Base-by-base conservation (phyloP, 176 grass and related monocot species). In the Guadua angustifolia region DNA sequence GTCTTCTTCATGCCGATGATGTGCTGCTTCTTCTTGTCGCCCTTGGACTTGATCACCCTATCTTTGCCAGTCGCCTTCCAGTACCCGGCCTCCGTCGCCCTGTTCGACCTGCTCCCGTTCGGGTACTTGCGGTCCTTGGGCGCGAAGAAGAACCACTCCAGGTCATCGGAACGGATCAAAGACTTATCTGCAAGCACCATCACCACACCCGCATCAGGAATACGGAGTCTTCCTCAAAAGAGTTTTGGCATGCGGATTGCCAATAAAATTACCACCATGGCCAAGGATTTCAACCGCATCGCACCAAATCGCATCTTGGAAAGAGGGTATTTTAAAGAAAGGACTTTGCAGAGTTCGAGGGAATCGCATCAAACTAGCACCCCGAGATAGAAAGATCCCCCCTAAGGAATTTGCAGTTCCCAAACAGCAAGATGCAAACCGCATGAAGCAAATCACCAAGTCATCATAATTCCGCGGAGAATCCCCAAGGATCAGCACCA, bases 51-150 rank as follows among this genome's bases (percentile, higher is more conserved):
- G 82, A 98, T 98, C 19, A 86, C 17, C 73, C 95, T 88, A 72
- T 98, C 95, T 73, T 91, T 98, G 53, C 95, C 95, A 1, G 95
- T 98, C 0, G 95, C 95, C 67, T 98, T 98, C 95, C 95, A 98
- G 76, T 95, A 98, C 4, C 95, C 95, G 0, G 89, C 87, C 66
- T 95, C 88, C 0, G 95, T 98, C 1, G 95, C 95, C 19, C 95
- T 86, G 88, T 98, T 98, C 0, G 90, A 87, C 70, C 92, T 86
- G 79, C 90, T 88, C 3, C 95, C 95, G 65, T 93, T 95, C 9
- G 95, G 91, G 29, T 98, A 95, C 75, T 98, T 98, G 18, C 95
- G 86, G 68, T 98, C 95, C 88, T 98, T 98, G 4, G 95, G 92
- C 17, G 95, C 90, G 63, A 95, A 93, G 86, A 98, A 98, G 89